These are phyloP conservation scores for Auricularia sp. DNA, from an alignment of 768 basidiomycete species.

Conservation along the genomic window DNA sequence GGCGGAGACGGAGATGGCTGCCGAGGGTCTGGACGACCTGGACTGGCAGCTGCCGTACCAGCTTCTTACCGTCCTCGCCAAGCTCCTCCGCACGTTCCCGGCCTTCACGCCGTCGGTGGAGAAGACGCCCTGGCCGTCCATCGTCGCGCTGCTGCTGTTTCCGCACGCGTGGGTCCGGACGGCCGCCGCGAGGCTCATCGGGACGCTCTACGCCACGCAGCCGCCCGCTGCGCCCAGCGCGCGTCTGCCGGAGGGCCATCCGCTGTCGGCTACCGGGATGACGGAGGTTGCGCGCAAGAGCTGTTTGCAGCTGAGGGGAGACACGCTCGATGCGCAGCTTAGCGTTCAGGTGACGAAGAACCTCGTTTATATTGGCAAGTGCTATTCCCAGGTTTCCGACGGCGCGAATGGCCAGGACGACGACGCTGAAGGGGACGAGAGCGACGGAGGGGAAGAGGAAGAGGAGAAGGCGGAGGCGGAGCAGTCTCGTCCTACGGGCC, in stretches of 20 bases:
- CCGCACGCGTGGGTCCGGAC: slow-evolving; percentile 94
- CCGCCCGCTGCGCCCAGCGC: slow-evolving; percentile 31
- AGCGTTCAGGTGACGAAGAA: slow-evolving; percentile 86
- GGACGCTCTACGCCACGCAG: slow-evolving; percentile 49
- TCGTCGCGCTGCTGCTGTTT: slow-evolving; percentile 64
- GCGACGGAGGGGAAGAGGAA: slow-evolving; percentile 15
- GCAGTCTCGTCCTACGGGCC: neutral
- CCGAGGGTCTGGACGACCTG: slow-evolving; percentile 43
- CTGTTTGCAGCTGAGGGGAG: slow-evolving; percentile 71
- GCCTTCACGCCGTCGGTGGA: slow-evolving; percentile 16
- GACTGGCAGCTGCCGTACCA: slow-evolving; percentile 85
- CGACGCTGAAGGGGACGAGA: neutral
- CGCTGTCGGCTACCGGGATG: slow-evolving; percentile 48
- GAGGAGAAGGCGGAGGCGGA: slow-evolving; percentile 13
- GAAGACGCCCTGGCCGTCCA: slow-evolving; percentile 49
- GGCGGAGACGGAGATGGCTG: slow-evolving; percentile 19
- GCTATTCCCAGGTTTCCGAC: slow-evolving; percentile 45
- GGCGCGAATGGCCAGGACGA: slow-evolving; percentile 7
- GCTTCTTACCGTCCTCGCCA: slow-evolving; percentile 53
- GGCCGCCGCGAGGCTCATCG: slow-evolving; percentile 67
- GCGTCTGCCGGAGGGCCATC: slow-evolving; percentile 26
- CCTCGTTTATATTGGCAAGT: slow-evolving; percentile 84
- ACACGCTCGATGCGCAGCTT: slow-evolving; percentile 61
- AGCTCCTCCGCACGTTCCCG: slow-evolving; percentile 42
- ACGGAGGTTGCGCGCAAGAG: slow-evolving; percentile 63